These are phyloP conservation scores for Neofusicoccum umdonicola DNA, from an alignment of 2,329 filamentous ascomycete genomes.

Conservation along the genomic window DNA sequence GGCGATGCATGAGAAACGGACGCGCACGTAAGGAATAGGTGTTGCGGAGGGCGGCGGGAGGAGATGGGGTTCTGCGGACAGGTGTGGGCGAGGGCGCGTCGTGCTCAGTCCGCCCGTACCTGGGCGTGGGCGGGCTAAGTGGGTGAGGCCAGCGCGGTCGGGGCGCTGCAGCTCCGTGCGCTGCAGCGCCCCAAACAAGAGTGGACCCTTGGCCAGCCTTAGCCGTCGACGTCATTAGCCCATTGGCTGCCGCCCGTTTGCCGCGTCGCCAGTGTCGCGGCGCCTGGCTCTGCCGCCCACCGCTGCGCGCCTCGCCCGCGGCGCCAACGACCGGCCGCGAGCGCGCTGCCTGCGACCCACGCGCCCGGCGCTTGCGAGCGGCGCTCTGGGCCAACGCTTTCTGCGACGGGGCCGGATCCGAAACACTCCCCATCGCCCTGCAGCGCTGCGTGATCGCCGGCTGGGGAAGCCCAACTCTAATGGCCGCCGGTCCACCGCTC, in stretches of 20 bases:
- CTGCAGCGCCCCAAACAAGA: not conserved
- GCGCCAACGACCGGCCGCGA: not conserved
- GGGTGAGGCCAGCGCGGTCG: not conserved
- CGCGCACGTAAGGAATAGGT: not conserved
- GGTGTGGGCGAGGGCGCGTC: not conserved
- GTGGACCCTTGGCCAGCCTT: not conserved
- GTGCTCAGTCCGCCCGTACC: not conserved
- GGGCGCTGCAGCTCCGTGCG: not conserved
- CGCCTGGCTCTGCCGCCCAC: not conserved
- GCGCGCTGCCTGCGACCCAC: not conserved
- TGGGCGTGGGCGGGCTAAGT: not conserved
- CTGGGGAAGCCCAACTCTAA: conserved; percentile 5
- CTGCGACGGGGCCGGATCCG: not conserved
- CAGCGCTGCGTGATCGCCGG: conserved; percentile 9
- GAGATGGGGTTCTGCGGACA: not conserved
- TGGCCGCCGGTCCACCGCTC: not conserved
- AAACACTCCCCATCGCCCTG: not conserved
- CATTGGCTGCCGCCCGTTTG: not conserved
- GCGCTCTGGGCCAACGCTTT: not conserved
- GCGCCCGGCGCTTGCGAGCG: not conserved
- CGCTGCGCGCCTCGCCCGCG: not conserved
- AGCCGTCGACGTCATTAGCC: conserved; percentile 7
- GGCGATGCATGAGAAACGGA: not conserved
- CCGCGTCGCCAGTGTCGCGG: not conserved
- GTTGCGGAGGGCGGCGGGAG: not conserved